These are phyloP conservation scores for Fraxinus anomala DNA, from an alignment of 257 asterid species.

Conservation along the genomic window DNA sequence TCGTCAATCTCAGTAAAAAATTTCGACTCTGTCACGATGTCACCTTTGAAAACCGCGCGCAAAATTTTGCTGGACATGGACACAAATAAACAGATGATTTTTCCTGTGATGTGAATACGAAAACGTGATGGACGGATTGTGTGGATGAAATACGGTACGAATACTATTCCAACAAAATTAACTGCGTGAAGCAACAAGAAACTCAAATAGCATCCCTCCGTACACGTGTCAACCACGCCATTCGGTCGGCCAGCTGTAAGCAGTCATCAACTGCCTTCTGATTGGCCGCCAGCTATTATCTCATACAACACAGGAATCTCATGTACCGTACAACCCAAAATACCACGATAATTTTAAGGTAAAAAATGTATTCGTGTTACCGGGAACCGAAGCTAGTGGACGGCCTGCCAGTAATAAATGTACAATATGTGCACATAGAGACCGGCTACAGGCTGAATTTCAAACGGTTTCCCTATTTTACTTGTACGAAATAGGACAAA, in stretches of 20 bases:
- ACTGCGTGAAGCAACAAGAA: slow-evolving; percentile 28
- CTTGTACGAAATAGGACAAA: too few relatives aligned
- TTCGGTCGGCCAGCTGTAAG: slow-evolving; percentile 27
- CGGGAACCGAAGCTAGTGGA: slow-evolving; percentile 41
- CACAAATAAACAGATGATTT: too few relatives aligned
- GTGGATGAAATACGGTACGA: neutral
- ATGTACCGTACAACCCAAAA: slow-evolving; percentile 13
- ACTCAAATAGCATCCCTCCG: slow-evolving; percentile 3
- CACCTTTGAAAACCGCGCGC: too few relatives aligned
- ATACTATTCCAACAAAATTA: neutral
- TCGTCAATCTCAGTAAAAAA: too few relatives aligned
- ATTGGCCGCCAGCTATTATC: slow-evolving; percentile 31
- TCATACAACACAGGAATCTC: neutral
- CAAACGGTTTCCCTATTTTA: neutral
- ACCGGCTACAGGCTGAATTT: slow-evolving; percentile 37
- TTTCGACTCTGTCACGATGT: too few relatives aligned
- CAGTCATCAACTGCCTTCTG: slow-evolving; percentile 23
- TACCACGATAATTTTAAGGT: slow-evolving; percentile 8
- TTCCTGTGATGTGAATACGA: neutral
- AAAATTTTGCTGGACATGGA: too few relatives aligned
- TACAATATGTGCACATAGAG: slow-evolving; percentile 17
- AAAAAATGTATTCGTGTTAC: slow-evolving; percentile 23
- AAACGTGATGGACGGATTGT: neutral
- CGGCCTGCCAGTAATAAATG: slow-evolving; percentile 31
- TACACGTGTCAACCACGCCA: slow-evolving; percentile 27